Percentiles rank a stretch among this genome's conserved stretches.
Evolutionary conservation across 352 stramenopile species (phyloP).

Genomic region (Phytophthora pistaciae): DNA sequence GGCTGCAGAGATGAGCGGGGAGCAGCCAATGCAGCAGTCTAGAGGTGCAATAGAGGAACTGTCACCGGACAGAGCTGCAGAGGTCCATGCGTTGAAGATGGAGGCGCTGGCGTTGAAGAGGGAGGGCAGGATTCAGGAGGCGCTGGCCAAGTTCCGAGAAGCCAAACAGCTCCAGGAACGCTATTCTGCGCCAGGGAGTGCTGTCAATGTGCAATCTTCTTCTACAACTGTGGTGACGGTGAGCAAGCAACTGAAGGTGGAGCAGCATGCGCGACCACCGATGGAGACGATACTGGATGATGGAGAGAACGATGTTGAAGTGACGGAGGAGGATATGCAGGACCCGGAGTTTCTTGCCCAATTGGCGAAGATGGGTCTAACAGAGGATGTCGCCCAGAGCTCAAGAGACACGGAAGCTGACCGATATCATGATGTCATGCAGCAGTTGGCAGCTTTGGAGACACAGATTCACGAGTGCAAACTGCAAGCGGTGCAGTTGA

Average conservation of each 20-base stretch:
- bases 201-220: not conserved
- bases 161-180: constrained; percentile 63
- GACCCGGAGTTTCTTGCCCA: constrained; percentile 76
- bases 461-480: constrained; percentile 60
- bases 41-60: not conserved
- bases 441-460: constrained; percentile 45
- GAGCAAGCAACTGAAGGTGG: too few species aligned
- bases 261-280: not conserved
- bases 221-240: too few species aligned
- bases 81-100: constrained; percentile 61
- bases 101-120: constrained; percentile 66
- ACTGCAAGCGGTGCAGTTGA: constrained; percentile 56
- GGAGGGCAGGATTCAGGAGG: constrained; percentile 57
- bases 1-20: constrained; percentile 24
- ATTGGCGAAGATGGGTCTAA: constrained; percentile 57
- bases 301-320: constrained; percentile 54
- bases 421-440: constrained; percentile 15
- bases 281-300: constrained; percentile 24
- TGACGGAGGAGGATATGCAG: constrained; percentile 84
- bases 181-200: constrained; percentile 3
- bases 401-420: not conserved
- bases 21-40: not conserved
- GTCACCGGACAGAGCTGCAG: constrained; percentile 2
- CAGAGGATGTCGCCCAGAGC: constrained; percentile 8
- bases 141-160: constrained; percentile 66